These are phyloP conservation scores for Zasmidium angulare DNA, from an alignment of 2,329 filamentous ascomycete species.

Conservation along the genomic window DNA sequence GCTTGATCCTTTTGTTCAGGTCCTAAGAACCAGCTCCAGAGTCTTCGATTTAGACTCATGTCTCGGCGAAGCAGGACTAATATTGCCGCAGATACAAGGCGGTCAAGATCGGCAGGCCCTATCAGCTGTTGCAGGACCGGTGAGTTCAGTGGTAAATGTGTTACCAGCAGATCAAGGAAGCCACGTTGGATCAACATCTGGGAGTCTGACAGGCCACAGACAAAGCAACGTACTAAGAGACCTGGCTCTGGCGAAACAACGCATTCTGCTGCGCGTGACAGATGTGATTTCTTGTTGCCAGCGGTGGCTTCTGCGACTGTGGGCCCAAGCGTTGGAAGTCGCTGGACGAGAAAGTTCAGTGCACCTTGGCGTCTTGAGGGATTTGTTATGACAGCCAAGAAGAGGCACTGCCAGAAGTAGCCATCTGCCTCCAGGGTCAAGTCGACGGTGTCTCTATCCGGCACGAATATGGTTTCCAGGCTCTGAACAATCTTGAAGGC, in stretches of 20 bases:
- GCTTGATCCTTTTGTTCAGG: slow-evolving; percentile 57
- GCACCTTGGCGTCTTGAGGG: slow-evolving; percentile 80
- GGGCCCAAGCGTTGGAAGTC: slow-evolving; percentile 65
- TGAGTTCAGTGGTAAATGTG: slow-evolving; percentile 82
- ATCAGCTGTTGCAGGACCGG: slow-evolving; percentile 74
- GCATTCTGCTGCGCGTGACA: slow-evolving; percentile 46
- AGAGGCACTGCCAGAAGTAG: slow-evolving; percentile 98
- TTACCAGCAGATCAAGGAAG: slow-evolving; percentile 88
- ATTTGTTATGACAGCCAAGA: slow-evolving; percentile 88
- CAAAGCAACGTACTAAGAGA: slow-evolving; percentile 84
- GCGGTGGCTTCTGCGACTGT: background rate
- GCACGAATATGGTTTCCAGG: slow-evolving; percentile 67
- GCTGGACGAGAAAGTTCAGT: slow-evolving; percentile 78
- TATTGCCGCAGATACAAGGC: slow-evolving; percentile 78
- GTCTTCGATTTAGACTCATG: slow-evolving; percentile 90
- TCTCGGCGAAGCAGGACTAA: slow-evolving; percentile 85
- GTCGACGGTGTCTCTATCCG: slow-evolving; percentile 53
- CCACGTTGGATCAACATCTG: slow-evolving; percentile 91
- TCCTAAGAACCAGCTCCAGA: slow-evolving; percentile 96
- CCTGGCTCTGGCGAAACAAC: slow-evolving; percentile 88
- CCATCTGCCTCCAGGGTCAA: slow-evolving; percentile 60
- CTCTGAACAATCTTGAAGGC: slow-evolving; percentile 76
- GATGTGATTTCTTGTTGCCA: background rate
- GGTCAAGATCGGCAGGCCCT: slow-evolving; percentile 64
- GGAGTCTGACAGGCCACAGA: slow-evolving; percentile 81